Base-by-base conservation (phyloP, 2,329 filamentous ascomycete genomes). In the Lachnellula cervina region DNA sequence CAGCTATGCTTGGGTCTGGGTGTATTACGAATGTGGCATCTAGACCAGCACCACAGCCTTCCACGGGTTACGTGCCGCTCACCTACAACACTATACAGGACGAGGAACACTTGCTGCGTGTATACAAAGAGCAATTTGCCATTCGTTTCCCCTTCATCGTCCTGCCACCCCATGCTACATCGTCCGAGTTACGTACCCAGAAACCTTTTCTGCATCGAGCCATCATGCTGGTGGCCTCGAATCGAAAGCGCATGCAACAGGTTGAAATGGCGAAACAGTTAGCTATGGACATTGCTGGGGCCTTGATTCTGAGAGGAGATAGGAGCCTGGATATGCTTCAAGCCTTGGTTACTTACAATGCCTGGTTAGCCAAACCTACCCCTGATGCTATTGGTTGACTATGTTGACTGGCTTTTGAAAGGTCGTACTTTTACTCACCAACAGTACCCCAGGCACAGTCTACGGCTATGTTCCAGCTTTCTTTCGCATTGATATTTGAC, bases 301-400 rank as follows among this genome's bases (percentile, higher is more conserved):
- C 59, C 17, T 55, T 62, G 51, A 43, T 65, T 8, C 5, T 63
- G 1, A 42, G 57, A 19, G 61, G 59, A 8, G 61, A 65, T 21
- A 62, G 52, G 35, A 63, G 56, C 35, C 35, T 66, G 16, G 64
- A 66, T 49, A 62, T 65, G 57, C 56, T 64, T 25, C 60, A 65
- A 49, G 49, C 58, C 19, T 23, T 65, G n/a, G 47, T 65, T 11
- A 45, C 64, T 11, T 61, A 58, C 43, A 63, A 63, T 45, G 51
- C 56, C 21, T 66, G 64, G 64, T 63, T 13, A 51, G 62, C 59
- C 14, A 17, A 14, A 23, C 35, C 11, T 28, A 7, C 1, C 7
- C 25, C 14, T 37, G 17, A 14, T 49, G 5, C 9, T 23, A 17
- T 6, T 35, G 6, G 23, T 3, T 23, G 17, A 47, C 9, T 38